Evolutionary conservation across 169 alveolate genomes (phyloP).

Genomic region (Miamiensis avidus): DNA sequence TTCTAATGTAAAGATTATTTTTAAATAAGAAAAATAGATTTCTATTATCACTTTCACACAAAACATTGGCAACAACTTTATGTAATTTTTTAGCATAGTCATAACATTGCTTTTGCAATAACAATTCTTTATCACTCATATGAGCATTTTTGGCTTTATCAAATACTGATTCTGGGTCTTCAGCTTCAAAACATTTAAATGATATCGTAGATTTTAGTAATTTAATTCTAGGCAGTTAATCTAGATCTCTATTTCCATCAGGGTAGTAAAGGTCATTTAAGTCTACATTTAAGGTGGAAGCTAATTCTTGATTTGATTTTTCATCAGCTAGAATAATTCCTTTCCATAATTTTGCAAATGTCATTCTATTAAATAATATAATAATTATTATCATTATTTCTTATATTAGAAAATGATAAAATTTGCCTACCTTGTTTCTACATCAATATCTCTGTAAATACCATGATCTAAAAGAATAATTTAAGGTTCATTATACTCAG

Average conservation of each 20-base stretch:
- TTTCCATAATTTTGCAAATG: constrained; percentile 29
- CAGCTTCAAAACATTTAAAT: not conserved
- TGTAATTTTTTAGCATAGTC: not conserved
- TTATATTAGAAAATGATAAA: no score
- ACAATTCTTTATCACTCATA: not conserved
- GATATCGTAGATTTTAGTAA: not conserved
- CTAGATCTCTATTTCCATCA: not conserved
- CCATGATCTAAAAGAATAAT: constrained; percentile 80
- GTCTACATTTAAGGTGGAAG: not conserved
- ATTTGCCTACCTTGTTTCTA: constrained; percentile 12
- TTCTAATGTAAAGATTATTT: not conserved
- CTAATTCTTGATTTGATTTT: not conserved
- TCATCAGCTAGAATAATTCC: not conserved
- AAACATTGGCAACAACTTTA: not conserved
- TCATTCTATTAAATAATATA: not conserved
- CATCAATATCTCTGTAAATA: constrained; percentile 52
- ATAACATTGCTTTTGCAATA: no score
- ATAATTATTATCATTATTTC: no score
- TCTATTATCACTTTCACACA: not conserved
- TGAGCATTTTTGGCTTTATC: no score
- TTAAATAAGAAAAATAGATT: not conserved
- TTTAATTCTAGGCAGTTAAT: not conserved
- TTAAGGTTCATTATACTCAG: constrained; percentile 24
- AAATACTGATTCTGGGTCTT: not conserved
- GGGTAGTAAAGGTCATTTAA: not conserved